Conservation (phyloP, 2,329 filamentous ascomycete species). For the Parastagonospora avenae region DNA sequence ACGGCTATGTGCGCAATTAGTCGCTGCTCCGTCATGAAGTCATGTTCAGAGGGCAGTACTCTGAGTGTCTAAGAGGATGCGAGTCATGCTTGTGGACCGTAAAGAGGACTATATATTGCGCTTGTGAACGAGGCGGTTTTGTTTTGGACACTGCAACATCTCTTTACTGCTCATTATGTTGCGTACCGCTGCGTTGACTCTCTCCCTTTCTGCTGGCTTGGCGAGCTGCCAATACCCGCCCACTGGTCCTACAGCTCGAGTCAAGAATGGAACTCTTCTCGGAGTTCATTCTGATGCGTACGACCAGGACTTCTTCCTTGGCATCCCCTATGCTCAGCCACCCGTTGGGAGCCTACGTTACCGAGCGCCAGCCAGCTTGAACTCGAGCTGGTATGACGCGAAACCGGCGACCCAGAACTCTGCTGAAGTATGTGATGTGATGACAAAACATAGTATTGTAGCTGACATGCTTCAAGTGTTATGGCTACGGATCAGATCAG, state of each 20-base stretch:
- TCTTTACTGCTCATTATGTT: slow-evolving; percentile 14
- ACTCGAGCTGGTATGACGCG: slow-evolving; percentile 47
- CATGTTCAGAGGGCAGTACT: background rate
- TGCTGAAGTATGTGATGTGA: slow-evolving; percentile 15
- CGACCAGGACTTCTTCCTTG: slow-evolving; percentile 54
- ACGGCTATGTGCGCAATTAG: background rate
- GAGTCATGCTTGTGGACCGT: background rate
- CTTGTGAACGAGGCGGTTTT: background rate
- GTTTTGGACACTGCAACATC: background rate
- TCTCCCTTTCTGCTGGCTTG: slow-evolving; percentile 18
- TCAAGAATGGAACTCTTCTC: slow-evolving; percentile 52
- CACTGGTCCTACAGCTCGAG: slow-evolving; percentile 37
- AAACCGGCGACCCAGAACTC: slow-evolving; percentile 45
- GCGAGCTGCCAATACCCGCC: slow-evolving; percentile 9
- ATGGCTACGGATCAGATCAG: slow-evolving; percentile 43
- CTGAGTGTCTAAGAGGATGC: background rate
- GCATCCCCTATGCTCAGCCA: slow-evolving; percentile 55
- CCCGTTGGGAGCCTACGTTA: slow-evolving; percentile 56
- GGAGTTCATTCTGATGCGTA: slow-evolving; percentile 48
- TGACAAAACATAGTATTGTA: background rate
- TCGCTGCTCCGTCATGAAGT: background rate
- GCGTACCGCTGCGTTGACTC: slow-evolving; percentile 13
- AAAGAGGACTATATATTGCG: background rate
- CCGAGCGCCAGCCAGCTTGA: slow-evolving; percentile 53
- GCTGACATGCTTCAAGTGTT: slow-evolving; percentile 30